Evolutionary conservation across 2,329 filamentous ascomycete species (phyloP).

Genomic region (Neoascochyta sp.): DNA sequence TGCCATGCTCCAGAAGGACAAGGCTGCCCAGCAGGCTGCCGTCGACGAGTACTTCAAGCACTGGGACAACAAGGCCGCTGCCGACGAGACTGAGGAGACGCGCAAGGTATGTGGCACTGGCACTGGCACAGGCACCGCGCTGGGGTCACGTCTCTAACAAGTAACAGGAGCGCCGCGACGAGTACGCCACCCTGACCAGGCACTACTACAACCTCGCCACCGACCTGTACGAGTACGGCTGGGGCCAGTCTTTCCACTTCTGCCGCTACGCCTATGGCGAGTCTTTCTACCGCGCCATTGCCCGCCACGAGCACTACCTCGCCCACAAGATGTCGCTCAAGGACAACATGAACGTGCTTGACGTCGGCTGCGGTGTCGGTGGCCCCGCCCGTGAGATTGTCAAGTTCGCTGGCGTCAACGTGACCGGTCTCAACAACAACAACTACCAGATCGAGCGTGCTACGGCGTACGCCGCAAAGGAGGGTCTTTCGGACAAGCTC

Average conservation of each 20-base stretch:
- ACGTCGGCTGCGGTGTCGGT: constrained; percentile 95
- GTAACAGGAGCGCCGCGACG: constrained; percentile 71
- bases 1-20: constrained; percentile 83
- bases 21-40: constrained; percentile 71
- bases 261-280: constrained; percentile 87
- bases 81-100: constrained; percentile 76
- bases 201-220: constrained; percentile 99
- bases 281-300: constrained; percentile 84
- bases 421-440: constrained; percentile 96
- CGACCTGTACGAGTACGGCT: constrained; percentile 94
- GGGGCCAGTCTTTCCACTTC: constrained; percentile 97
- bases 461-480: constrained; percentile 76
- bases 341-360: constrained; percentile 83
- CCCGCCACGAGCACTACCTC: constrained; percentile 96
- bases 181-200: constrained; percentile 90
- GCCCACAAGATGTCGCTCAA: constrained; percentile 83
- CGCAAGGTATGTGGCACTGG: constrained; percentile 77
- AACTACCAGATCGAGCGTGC: constrained; percentile 98
- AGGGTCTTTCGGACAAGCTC: constrained; percentile 75
- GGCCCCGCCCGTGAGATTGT: constrained; percentile 93
- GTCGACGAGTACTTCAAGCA: constrained; percentile 95
- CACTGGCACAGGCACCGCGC: no score
- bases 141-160: no score
- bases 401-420: constrained; percentile 86
- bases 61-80: constrained; percentile 80